Evolutionary conservation across 2,329 filamentous ascomycete genomes (phyloP).

Genomic region (Seiridium cupressi): DNA sequence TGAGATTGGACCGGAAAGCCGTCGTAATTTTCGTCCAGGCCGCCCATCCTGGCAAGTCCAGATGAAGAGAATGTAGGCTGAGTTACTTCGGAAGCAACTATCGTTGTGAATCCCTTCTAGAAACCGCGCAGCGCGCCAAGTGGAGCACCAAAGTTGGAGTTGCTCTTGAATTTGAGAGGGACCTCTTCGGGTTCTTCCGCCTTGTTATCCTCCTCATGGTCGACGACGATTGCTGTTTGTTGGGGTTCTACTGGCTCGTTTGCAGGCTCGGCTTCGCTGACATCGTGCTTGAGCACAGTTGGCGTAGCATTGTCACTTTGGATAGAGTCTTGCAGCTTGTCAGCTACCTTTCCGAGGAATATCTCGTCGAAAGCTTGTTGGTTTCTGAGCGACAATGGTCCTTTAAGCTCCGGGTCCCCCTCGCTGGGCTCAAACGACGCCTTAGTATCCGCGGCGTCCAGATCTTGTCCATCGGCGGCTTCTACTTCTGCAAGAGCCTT

Average conservation of each 20-base stretch:
- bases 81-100: not conserved
- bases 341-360: slow-evolving; percentile 48
- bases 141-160: slow-evolving; percentile 10
- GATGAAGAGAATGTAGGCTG: not conserved
- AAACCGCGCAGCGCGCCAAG: slow-evolving; percentile 3
- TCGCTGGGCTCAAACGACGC: slow-evolving; percentile 36
- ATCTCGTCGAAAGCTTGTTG: slow-evolving; percentile 55
- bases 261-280: not conserved
- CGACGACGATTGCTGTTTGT: not conserved
- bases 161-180: slow-evolving; percentile 10
- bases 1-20: not conserved
- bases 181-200: slow-evolving; percentile 6
- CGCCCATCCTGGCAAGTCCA: not conserved
- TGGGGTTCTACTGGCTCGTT: not conserved
- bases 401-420: slow-evolving; percentile 45
- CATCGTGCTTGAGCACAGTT: slow-evolving; percentile 28
- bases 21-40: not conserved
- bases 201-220: not conserved
- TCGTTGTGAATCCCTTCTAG: not conserved
- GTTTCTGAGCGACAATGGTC: slow-evolving; percentile 54
- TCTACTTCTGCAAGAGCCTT: slow-evolving; percentile 17
- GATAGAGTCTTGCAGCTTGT: slow-evolving; percentile 50
- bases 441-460: slow-evolving; percentile 13
- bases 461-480: slow-evolving; percentile 12
- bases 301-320: slow-evolving; percentile 45